phyloP scores from a whole-genome alignment of 1,284 basidiomycete species.

The Butyriboletus regius region DNA sequence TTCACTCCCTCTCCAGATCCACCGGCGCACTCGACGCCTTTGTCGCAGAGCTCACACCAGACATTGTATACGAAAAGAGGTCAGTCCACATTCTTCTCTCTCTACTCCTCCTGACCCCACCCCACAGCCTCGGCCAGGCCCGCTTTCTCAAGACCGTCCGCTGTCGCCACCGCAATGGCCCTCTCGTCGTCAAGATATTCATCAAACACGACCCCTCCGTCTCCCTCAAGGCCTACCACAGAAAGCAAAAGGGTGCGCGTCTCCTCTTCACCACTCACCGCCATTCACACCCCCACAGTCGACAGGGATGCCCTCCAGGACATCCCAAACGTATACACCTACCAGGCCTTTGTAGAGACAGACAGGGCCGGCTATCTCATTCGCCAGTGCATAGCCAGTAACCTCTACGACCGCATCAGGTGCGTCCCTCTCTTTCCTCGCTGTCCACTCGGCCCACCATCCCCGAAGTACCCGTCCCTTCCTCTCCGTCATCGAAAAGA shows the following conservation, averaged over 20 bases:
- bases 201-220: constrained; percentile 68
- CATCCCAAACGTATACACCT: constrained; percentile 83
- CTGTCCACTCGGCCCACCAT: not conserved
- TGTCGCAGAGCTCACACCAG: constrained; percentile 76
- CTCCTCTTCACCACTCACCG: fast-evolving
- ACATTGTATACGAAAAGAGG: constrained; percentile 88
- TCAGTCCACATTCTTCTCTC: constrained; percentile 30
- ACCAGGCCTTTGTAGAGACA: constrained; percentile 88
- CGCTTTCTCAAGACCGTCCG: constrained; percentile 91
- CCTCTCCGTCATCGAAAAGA: constrained; percentile 85
- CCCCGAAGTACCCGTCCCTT: constrained; percentile 83
- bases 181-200: constrained; percentile 73
- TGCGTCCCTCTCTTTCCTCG: constrained; percentile 34
- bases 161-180: constrained; percentile 65
- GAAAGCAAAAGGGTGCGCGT: constrained; percentile 55
- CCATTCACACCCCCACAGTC: constrained; percentile 37
- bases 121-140: constrained; percentile 71
- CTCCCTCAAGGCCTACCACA: constrained; percentile 55
- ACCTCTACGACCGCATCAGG: constrained; percentile 96
- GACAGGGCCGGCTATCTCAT: constrained; percentile 94
- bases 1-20: constrained; percentile 59
- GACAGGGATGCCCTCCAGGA: constrained; percentile 81
- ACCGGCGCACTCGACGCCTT: constrained; percentile 81
- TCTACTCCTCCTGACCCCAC: not conserved
- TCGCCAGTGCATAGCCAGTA: constrained; percentile 90